A percentile compares a stretch with the other conserved stretches of the same genome.
Evolutionary conservation across 2,329 filamentous ascomycete species (phyloP).

Genomic region (Furcasterigmium furcatum): DNA sequence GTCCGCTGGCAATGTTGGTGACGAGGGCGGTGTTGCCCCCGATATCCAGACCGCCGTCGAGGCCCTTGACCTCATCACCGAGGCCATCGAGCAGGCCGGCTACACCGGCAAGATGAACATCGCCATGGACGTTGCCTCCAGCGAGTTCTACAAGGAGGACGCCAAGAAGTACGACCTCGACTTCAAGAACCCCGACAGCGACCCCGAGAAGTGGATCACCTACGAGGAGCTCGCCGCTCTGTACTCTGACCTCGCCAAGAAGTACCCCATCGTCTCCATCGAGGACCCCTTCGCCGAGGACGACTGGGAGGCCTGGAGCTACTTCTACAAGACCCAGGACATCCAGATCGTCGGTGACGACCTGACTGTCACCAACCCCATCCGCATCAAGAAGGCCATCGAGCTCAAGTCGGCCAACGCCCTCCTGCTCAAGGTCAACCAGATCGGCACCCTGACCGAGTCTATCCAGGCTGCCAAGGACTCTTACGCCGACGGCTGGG

Average conservation of each 20-base stretch:
- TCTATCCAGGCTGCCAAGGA: constrained; percentile 99
- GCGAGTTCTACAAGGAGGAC: constrained; percentile 98
- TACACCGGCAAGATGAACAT: constrained; percentile 97
- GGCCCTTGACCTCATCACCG: constrained; percentile 93
- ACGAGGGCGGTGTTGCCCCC: constrained; percentile 98
- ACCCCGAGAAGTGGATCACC: constrained; percentile 95
- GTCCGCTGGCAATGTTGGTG: constrained; percentile 97
- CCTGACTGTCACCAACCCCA: constrained; percentile 97
- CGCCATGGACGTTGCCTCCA: constrained; percentile 98
- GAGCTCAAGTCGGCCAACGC: constrained; percentile 99
- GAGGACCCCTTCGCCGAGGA: constrained; percentile 99
- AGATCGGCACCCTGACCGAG: constrained; percentile 98
- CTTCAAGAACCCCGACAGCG: constrained; percentile 99
- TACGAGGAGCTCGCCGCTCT: constrained; percentile 94
- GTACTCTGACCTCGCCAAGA: constrained; percentile 83
- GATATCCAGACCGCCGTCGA: constrained; percentile 97
- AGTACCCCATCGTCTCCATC: constrained; percentile 98
- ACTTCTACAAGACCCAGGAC: constrained; percentile 99
- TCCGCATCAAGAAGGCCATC: constrained; percentile 99
- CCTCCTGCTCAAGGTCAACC: constrained; percentile 99
- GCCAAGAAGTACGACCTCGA: constrained; percentile 99
- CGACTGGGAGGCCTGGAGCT: constrained; percentile 99
- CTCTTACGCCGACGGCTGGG: constrained; percentile 92
- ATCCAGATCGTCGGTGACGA: constrained; percentile 99
- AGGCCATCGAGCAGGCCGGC: constrained; percentile 89